Evolutionary conservation across 768 basidiomycete genomes (phyloP).

Genomic region (Amanita pallidorosea): DNA sequence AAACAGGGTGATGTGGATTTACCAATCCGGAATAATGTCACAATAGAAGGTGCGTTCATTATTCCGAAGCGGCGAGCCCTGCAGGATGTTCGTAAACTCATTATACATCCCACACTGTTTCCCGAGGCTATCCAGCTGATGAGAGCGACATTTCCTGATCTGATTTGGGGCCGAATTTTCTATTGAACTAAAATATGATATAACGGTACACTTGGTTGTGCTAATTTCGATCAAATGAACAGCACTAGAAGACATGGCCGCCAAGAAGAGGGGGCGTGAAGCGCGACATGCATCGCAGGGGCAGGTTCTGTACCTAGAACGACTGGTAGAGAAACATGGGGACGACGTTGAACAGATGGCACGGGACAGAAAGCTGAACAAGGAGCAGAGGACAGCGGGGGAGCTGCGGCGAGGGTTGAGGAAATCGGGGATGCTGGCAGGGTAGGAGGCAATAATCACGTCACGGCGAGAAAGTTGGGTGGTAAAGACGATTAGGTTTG

Average conservation of each 20-base stretch:
- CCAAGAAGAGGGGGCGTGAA: constrained; percentile 16
- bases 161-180: neutral
- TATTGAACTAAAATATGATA: neutral
- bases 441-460: constrained; percentile 3
- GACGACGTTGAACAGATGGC: constrained; percentile 69
- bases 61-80: neutral
- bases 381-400: constrained; percentile 76
- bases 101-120: neutral
- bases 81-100: neutral
- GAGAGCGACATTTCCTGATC: neutral
- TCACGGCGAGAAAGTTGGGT: constrained; percentile 15
- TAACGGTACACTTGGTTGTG: neutral
- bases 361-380: constrained; percentile 67
- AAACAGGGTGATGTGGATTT: constrained; percentile 9
- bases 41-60: constrained; percentile 15
- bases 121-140: neutral
- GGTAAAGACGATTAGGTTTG: constrained; percentile 23
- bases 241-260: constrained; percentile 61
- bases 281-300: constrained; percentile 56
- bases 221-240: constrained; percentile 3
- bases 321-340: constrained; percentile 61
- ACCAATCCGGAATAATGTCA: neutral
- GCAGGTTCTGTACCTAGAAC: constrained; percentile 55
- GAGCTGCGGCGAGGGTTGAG: constrained; percentile 56
- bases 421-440: constrained; percentile 35